A percentile compares a stretch with the other conserved stretches of the same genome.
phyloP scores from a whole-genome alignment of 2,329 filamentous ascomycete species.

The Penicillium sp. region DNA sequence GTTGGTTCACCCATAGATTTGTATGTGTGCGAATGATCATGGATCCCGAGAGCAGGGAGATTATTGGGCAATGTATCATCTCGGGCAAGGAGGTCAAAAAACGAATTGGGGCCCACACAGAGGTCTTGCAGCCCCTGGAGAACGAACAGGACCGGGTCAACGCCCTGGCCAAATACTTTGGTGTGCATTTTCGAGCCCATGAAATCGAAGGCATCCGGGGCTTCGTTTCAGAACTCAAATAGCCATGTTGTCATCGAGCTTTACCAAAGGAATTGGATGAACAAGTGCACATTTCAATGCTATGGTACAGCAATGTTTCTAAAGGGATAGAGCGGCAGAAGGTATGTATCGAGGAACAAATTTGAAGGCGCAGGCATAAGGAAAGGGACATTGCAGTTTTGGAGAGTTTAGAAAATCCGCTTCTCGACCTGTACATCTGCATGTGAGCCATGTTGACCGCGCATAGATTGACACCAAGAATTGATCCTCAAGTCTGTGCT shows the following conservation, averaged over 20 bases:
- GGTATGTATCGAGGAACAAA: conserved; percentile 22
- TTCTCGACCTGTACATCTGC: conserved; percentile 32
- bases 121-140: conserved; percentile 42
- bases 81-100: conserved; percentile 49
- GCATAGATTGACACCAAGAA: too few relatives aligned
- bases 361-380: conserved; percentile 17
- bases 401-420: conserved; percentile 31
- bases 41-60: conserved; percentile 40
- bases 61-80: conserved; percentile 51
- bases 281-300: conserved; percentile 3
- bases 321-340: conserved; percentile 18
- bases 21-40: conserved; percentile 53
- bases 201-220: conserved; percentile 49
- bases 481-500: conserved; percentile 1
- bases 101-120: conserved; percentile 48
- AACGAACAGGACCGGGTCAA: conserved; percentile 51
- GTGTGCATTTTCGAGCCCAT: conserved; percentile 46
- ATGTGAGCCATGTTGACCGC: conserved; percentile 14
- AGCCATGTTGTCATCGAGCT: conserved; percentile 4
- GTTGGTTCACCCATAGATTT: conserved; percentile 51
- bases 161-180: conserved; percentile 49
- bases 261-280: conserved; percentile 5
- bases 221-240: conserved; percentile 43
- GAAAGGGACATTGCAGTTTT: conserved; percentile 19
- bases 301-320: conserved; percentile 23